These are phyloP conservation scores for Gossypium australe DNA, from an alignment of 345 rosid genomes.

Conservation along the genomic window DNA sequence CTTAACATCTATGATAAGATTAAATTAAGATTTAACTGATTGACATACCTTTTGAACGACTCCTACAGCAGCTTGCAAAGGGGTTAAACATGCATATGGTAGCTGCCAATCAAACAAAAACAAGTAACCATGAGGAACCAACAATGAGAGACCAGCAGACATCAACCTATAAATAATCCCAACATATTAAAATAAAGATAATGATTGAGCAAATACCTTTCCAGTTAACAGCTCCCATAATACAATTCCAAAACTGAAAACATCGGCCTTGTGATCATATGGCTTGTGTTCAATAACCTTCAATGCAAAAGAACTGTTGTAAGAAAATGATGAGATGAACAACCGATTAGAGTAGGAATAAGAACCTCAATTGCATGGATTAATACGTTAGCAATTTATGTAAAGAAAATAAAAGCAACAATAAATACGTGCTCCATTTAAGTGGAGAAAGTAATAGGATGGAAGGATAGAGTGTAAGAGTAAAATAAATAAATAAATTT, in stretches of 20 bases:
- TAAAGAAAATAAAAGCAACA: constrained; percentile 4
- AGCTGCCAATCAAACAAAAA: constrained; percentile 51
- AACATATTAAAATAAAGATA: neutral
- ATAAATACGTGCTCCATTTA: neutral
- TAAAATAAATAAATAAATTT: too few relatives aligned
- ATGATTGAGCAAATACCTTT: constrained; percentile 45
- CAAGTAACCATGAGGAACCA: neutral
- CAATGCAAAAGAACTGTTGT: constrained; percentile 28
- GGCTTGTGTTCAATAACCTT: constrained; percentile 95
- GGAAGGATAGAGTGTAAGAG: too few relatives aligned
- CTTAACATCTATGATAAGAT: neutral
- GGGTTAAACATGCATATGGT: constrained; percentile 88
- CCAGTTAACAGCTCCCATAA: constrained; percentile 93
- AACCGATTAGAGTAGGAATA: neutral
- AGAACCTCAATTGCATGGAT: neutral
- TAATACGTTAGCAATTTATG: neutral
- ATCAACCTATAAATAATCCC: neutral
- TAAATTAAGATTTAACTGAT: neutral
- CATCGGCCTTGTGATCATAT: constrained; percentile 97
- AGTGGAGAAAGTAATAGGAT: too few relatives aligned
- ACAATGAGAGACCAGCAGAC: neutral
- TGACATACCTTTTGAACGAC: constrained; percentile 86
- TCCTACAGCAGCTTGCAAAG: constrained; percentile 95
- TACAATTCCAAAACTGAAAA: constrained; percentile 87
- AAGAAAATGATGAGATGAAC: constrained; percentile 22